phyloP scores from a whole-genome alignment of 345 rosid species.

The Kandelia obovata region DNA sequence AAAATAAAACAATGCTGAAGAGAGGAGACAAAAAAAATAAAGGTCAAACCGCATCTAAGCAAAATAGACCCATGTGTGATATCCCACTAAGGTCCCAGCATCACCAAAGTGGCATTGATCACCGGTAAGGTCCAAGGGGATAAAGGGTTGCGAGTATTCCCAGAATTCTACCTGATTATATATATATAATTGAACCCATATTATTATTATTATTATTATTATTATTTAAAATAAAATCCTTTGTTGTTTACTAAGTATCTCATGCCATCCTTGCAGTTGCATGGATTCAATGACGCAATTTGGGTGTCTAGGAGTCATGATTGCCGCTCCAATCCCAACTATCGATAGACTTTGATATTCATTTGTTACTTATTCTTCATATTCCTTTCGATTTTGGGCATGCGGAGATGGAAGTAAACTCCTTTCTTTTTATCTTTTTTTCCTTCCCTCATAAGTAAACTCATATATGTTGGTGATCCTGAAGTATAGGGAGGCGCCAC shows the following conservation, averaged over 20 bases:
- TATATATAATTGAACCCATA: not conserved
- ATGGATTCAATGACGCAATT: too few species aligned
- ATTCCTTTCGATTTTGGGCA: too few species aligned
- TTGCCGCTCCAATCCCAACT: too few species aligned
- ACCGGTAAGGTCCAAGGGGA: slow-evolving; percentile 22
- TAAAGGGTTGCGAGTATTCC: slow-evolving; percentile 13
- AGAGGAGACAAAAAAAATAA: not conserved
- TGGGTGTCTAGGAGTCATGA: too few species aligned
- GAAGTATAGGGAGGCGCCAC: not conserved
- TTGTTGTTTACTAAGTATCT: not conserved
- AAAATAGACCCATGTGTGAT: slow-evolving; percentile 45
- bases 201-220: not conserved
- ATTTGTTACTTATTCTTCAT: too few species aligned
- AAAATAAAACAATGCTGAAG: not conserved
- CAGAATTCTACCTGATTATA: slow-evolving; percentile 6
- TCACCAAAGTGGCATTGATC: slow-evolving; percentile 38
- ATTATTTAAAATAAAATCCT: not conserved
- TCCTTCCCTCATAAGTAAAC: not conserved
- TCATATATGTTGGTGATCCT: too few species aligned
- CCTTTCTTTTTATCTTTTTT: not conserved
- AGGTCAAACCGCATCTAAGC: slow-evolving; percentile 24
- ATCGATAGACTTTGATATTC: too few species aligned
- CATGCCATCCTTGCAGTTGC: too few species aligned
- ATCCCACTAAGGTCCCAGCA: slow-evolving; percentile 72
- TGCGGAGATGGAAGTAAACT: too few species aligned